These are phyloP conservation scores for Amyloporia xantha DNA, from an alignment of 768 basidiomycete species.

Conservation along the genomic window DNA sequence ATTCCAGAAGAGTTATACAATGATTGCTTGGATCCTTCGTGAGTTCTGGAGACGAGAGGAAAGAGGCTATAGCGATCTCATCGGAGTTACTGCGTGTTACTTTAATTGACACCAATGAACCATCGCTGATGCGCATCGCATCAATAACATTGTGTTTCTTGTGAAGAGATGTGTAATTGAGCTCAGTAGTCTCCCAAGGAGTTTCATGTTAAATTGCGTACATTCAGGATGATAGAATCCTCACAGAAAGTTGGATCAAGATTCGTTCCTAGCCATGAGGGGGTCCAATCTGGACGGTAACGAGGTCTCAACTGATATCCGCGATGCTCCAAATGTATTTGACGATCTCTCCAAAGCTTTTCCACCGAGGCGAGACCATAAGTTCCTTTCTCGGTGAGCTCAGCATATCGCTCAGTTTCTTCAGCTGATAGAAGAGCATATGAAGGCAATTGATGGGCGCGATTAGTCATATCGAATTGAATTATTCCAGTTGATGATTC, in stretches of 20 bases:
- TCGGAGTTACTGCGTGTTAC: not conserved
- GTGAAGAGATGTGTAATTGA: not conserved
- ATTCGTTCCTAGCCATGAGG: constrained; percentile 12
- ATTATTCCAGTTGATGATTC: not conserved
- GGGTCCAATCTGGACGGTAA: constrained; percentile 8
- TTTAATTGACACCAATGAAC: constrained; percentile 15
- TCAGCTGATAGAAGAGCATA: constrained; percentile 5
- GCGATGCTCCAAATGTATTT: constrained; percentile 3
- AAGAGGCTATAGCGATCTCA: constrained; percentile 9
- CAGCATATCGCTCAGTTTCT: not conserved
- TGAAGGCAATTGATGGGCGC: not conserved
- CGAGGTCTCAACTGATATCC: constrained; percentile 18
- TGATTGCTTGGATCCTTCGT: constrained; percentile 14
- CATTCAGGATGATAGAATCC: constrained; percentile 11
- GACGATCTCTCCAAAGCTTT: constrained; percentile 9
- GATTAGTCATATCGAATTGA: not conserved
- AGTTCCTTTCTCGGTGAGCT: constrained; percentile 1
- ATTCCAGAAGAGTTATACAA: constrained; percentile 18
- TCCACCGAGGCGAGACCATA: constrained; percentile 6
- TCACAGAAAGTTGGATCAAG: constrained; percentile 9
- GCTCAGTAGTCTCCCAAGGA: not conserved
- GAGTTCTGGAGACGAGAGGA: constrained; percentile 3
- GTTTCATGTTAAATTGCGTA: not conserved
- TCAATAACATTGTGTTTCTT: constrained; percentile 13
- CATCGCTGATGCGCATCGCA: constrained; percentile 8